Evolutionary conservation across 257 asterid genomes (phyloP).

Genomic region (Oldenlandia corymbosa): DNA sequence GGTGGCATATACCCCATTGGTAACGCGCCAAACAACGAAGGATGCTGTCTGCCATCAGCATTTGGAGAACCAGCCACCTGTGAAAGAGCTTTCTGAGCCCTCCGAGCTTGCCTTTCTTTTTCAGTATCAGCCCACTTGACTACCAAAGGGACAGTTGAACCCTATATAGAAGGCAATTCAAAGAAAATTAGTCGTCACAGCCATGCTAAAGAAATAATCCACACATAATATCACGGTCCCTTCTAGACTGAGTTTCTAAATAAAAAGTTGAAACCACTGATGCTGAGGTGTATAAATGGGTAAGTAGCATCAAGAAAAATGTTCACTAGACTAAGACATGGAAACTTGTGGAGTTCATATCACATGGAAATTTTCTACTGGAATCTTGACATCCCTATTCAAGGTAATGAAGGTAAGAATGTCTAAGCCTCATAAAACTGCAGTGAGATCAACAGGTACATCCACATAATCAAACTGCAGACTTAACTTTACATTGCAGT

Average conservation of each 20-base stretch:
- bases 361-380: background rate
- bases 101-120: constrained; percentile 86
- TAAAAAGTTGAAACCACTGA: background rate
- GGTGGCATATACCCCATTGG: constrained; percentile 86
- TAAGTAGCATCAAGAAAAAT: background rate
- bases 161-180: constrained; percentile 35
- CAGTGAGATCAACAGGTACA: background rate
- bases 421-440: background rate
- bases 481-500: background rate
- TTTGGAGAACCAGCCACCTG: constrained; percentile 46
- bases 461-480: background rate
- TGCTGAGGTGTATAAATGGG: background rate
- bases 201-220: background rate
- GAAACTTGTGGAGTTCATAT: background rate
- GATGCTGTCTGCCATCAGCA: constrained; percentile 63
- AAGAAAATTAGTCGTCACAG: background rate
- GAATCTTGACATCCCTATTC: background rate
- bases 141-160: constrained; percentile 87
- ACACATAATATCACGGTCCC: background rate
- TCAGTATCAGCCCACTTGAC: constrained; percentile 99
- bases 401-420: background rate
- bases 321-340: background rate
- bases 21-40: constrained; percentile 68
- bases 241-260: background rate
- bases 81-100: constrained; percentile 81